Conservation (phyloP, 164 flowering plant genomes). For the Umbilicus rupestris region DNA sequence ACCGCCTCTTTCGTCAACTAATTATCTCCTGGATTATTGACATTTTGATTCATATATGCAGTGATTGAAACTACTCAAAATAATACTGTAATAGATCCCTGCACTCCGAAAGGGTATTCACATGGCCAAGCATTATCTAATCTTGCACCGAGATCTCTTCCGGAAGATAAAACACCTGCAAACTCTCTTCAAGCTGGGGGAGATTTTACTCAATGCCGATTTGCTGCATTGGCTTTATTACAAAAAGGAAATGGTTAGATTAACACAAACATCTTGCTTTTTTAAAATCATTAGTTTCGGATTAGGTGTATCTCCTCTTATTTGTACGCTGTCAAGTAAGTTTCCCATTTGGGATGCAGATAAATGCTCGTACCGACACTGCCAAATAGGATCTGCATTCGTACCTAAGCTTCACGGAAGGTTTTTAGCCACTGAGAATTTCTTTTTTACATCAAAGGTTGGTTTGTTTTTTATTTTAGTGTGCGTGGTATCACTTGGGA, state of each 20-base stretch:
- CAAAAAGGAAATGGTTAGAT: conserved; percentile 69
- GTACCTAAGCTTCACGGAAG: conserved; percentile 71
- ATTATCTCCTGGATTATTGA: neutral
- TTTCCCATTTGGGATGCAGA: conserved; percentile 35
- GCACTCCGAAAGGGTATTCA: conserved; percentile 75
- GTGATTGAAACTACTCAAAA: conserved; percentile 22
- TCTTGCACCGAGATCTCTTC: conserved; percentile 31
- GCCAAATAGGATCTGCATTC: conserved; percentile 60
- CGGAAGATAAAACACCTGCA: conserved; percentile 19
- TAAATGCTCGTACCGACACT: conserved; percentile 46
- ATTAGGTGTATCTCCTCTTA: no score
- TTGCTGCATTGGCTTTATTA: conserved; percentile 62
- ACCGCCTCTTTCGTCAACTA: neutral
- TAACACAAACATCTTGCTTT: neutral
- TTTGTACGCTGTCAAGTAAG: neutral
- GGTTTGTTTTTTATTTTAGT: neutral
- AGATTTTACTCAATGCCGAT: conserved; percentile 86
- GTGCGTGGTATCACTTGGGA: neutral
- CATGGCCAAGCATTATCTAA: conserved; percentile 20
- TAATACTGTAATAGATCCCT: conserved; percentile 53
- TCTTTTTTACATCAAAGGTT: conserved; percentile 86
- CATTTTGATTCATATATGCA: neutral
- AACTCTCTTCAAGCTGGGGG: conserved; percentile 51
- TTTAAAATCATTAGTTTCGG: neutral
- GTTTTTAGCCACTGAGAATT: conserved; percentile 90